Evolutionary conservation across 1,284 basidiomycete genomes (phyloP).

Genomic region (Boletus subluridellus): DNA sequence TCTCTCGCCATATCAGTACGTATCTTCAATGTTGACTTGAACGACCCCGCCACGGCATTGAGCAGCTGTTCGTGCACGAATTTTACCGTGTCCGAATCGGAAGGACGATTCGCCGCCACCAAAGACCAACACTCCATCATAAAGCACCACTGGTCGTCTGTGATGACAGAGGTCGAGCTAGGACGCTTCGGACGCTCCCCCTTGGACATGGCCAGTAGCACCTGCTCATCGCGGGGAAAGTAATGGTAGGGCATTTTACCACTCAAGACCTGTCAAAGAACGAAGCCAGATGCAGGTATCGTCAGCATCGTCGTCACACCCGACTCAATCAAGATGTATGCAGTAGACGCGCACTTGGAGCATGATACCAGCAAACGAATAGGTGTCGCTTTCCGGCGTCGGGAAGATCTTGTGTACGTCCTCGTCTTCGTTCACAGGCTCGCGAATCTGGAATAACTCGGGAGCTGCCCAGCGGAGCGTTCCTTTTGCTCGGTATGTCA

Average conservation of each 20-base stretch:
- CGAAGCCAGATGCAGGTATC: not conserved
- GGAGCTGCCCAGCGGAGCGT: constrained; percentile 26
- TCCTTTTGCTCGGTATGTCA: constrained; percentile 19
- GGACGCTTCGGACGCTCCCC: constrained; percentile 22
- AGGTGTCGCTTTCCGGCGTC: constrained; percentile 20
- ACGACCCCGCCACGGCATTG: not conserved
- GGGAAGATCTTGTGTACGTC: constrained; percentile 9
- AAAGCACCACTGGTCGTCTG: constrained; percentile 25
- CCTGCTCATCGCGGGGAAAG: constrained; percentile 14
- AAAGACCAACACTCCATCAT: constrained; percentile 22
- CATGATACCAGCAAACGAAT: constrained; percentile 29
- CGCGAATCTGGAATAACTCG: constrained; percentile 13
- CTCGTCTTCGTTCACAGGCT: not conserved
- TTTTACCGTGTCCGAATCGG: constrained; percentile 7
- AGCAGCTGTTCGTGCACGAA: constrained; percentile 20
- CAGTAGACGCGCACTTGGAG: constrained; percentile 14
- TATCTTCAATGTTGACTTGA: not conserved
- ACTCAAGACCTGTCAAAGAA: constrained; percentile 22
- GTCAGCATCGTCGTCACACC: not conserved
- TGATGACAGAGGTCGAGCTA: not conserved
- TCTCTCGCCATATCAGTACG: not conserved
- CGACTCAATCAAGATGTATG: not conserved
- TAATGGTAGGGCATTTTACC: constrained; percentile 27
- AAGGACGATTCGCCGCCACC: constrained; percentile 14
- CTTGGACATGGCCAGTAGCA: constrained; percentile 19